These are phyloP conservation scores for Cardiosporidium cionae DNA, from an alignment of 169 alveolate genomes.

Conservation along the genomic window DNA sequence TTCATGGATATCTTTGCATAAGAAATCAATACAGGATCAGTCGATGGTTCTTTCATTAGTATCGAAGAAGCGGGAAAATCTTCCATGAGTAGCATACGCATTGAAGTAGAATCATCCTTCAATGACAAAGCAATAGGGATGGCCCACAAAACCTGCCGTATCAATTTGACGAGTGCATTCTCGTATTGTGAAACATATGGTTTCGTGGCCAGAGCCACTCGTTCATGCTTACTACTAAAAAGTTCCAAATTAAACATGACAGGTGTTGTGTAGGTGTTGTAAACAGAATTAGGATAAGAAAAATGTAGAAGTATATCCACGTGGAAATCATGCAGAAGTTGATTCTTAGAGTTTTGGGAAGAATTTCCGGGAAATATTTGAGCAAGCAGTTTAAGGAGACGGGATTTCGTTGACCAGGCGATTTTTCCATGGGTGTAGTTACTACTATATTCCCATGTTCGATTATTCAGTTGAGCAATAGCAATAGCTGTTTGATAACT, in stretches of 20 bases:
- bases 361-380: background rate
- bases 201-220: background rate
- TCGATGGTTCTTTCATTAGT: background rate
- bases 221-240: background rate
- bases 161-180: background rate
- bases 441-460: background rate
- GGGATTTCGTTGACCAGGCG: background rate
- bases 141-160: background rate
- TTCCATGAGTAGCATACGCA: background rate
- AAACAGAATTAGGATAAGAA: background rate
- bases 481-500: no score
- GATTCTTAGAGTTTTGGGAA: background rate
- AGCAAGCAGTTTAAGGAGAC: background rate
- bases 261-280: background rate
- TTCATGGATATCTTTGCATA: background rate
- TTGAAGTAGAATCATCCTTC: background rate
- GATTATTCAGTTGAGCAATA: no score
- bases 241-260: background rate
- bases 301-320: background rate
- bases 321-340: background rate
- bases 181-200: background rate
- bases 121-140: background rate
- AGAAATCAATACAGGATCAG: background rate
- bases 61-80: background rate
- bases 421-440: background rate